These are phyloP conservation scores for Globisporangium acanthophoron DNA, from an alignment of 352 stramenopile genomes.

Conservation along the genomic window DNA sequence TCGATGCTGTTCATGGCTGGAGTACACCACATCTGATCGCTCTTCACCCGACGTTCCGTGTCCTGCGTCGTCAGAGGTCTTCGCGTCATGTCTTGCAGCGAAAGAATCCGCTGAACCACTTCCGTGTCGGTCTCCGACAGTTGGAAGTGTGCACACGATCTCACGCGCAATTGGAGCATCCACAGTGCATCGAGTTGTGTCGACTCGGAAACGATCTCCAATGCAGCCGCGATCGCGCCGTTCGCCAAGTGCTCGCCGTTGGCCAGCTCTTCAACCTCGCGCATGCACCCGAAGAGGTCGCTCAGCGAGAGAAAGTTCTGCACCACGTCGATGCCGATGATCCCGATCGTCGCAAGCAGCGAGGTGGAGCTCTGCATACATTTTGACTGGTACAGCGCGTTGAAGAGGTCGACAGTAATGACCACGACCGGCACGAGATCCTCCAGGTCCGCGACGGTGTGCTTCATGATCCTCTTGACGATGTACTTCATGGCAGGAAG, in stretches of 20 bases:
- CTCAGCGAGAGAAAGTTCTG: conserved; percentile 1
- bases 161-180: background rate
- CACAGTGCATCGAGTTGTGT: background rate
- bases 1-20: no score
- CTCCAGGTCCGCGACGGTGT: conserved; percentile 15
- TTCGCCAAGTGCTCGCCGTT: background rate
- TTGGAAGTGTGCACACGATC: background rate
- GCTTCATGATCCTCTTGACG: conserved; percentile 16
- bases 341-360: conserved; percentile 14
- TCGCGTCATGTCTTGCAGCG: background rate
- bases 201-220: background rate
- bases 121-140: background rate
- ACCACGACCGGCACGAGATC: conserved; percentile 3
- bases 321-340: conserved; percentile 5
- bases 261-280: background rate
- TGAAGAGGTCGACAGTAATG: conserved; percentile 6
- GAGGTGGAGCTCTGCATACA: conserved; percentile 14
- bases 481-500: conserved; percentile 28
- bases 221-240: background rate
- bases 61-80: background rate
- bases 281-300: background rate
- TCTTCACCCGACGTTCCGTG: no score
- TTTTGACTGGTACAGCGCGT: no score
- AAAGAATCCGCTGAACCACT: background rate
- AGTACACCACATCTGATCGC: no score